Evolutionary conservation across 768 basidiomycete species (phyloP).

Genomic region (Kwoniella bestiolae): DNA sequence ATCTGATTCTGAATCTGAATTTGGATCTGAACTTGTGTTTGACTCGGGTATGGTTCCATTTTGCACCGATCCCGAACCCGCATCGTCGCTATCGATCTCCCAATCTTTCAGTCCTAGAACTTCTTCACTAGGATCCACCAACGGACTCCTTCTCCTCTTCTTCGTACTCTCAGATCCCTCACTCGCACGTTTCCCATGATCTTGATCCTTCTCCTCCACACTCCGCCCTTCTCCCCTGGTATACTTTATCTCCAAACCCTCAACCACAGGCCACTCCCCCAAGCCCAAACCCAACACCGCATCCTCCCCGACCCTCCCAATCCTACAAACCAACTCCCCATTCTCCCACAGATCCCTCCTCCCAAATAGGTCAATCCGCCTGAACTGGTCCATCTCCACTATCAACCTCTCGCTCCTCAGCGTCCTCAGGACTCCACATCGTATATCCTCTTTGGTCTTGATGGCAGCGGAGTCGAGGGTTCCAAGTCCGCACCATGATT

Average conservation of each 20-base stretch:
- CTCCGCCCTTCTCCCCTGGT: no score
- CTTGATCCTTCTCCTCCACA: no score
- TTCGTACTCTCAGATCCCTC: no score
- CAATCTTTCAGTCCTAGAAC: no score
- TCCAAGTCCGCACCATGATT: background rate
- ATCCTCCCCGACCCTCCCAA: background rate
- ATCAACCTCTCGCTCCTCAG: background rate
- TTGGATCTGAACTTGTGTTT: no score
- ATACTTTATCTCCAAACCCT: no score
- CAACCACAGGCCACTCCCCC: background rate
- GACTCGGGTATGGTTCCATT: background rate
- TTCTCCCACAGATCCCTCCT: background rate
- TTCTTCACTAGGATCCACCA: no score
- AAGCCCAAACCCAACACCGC: background rate
- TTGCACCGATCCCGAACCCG: background rate
- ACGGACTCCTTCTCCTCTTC: no score
- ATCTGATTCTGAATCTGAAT: no score
- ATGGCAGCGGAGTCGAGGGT: background rate
- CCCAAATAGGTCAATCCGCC: background rate
- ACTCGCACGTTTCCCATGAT: no score
- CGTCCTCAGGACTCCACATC: background rate
- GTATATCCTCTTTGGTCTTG: background rate
- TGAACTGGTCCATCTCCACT: background rate
- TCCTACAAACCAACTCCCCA: conserved; percentile 9
- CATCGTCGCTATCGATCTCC: no score